These are phyloP conservation scores for Pseudogymnoascus sp. DNA, from an alignment of 2,329 filamentous ascomycete genomes.

Conservation along the genomic window DNA sequence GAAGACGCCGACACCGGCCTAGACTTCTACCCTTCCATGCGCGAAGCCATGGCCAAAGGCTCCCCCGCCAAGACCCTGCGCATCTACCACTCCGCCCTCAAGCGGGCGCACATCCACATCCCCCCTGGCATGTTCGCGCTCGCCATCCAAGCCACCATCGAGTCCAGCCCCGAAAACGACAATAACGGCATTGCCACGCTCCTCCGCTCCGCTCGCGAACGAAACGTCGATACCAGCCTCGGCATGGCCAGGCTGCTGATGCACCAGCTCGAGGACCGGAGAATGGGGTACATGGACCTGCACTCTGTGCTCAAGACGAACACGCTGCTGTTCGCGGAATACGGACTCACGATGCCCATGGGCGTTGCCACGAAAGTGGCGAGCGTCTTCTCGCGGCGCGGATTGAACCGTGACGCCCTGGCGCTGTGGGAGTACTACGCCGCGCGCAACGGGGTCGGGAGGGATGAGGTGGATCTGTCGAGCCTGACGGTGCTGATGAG, in stretches of 20 bases:
- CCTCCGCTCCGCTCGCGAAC: slow-evolving; percentile 20
- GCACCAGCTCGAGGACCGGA: slow-evolving; percentile 14
- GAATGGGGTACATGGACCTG: neutral
- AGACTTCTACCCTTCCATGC: slow-evolving; percentile 16
- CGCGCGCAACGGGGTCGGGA: slow-evolving; percentile 13
- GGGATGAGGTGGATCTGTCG: slow-evolving; percentile 15
- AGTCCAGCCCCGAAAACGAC: slow-evolving; percentile 11
- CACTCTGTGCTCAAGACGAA: neutral
- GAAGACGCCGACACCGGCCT: neutral
- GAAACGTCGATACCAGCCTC: slow-evolving; percentile 16
- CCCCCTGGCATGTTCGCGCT: slow-evolving; percentile 14
- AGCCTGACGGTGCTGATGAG: slow-evolving; percentile 25
- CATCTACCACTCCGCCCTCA: slow-evolving; percentile 21
- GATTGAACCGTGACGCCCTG: slow-evolving; percentile 18
- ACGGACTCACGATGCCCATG: slow-evolving; percentile 18
- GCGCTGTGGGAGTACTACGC: slow-evolving; percentile 24
- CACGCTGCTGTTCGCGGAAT: slow-evolving; percentile 12
- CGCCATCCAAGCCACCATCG: slow-evolving; percentile 24
- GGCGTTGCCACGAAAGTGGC: slow-evolving; percentile 22
- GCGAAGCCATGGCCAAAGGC: slow-evolving; percentile 15
- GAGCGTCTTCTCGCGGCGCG: slow-evolving; percentile 19
- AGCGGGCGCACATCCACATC: slow-evolving; percentile 13
- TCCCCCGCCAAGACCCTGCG: slow-evolving; percentile 17
- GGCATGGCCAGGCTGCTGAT: slow-evolving; percentile 21
- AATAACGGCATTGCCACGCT: slow-evolving; percentile 11